Evolutionary conservation across 2,329 filamentous ascomycete species (phyloP).

Genomic region (Colletotrichum spaethianum): DNA sequence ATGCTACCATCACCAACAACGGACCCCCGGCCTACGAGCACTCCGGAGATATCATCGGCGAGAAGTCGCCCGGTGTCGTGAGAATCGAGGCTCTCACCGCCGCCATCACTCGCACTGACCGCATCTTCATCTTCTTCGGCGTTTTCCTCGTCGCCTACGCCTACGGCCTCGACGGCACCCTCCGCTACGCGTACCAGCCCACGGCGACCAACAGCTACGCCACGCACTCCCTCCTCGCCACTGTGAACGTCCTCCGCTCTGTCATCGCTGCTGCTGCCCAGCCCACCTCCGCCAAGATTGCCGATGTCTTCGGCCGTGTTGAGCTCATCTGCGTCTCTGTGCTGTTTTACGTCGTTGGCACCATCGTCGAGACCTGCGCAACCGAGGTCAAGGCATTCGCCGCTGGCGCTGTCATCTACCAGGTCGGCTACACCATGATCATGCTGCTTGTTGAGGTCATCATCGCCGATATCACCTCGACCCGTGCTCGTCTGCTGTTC

Average conservation of each 20-base stretch:
- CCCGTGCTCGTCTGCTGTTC: constrained; percentile 74
- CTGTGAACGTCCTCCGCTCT: constrained; percentile 69
- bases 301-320: constrained; percentile 74
- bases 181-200: constrained; percentile 70
- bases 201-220: constrained; percentile 65
- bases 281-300: constrained; percentile 71
- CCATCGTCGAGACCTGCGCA: constrained; percentile 69
- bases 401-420: constrained; percentile 72
- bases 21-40: not conserved
- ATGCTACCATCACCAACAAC: not conserved
- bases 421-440: constrained; percentile 74
- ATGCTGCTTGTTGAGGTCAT: constrained; percentile 75
- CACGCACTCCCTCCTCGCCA: constrained; percentile 69
- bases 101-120: constrained; percentile 66
- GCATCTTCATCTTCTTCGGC: constrained; percentile 70
- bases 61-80: constrained; percentile 67
- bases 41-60: constrained; percentile 42
- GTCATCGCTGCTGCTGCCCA: constrained; percentile 73
- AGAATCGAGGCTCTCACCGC: constrained; percentile 70
- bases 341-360: constrained; percentile 72
- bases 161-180: constrained; percentile 72
- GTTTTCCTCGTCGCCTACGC: constrained; percentile 76
- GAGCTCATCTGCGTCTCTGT: constrained; percentile 71
- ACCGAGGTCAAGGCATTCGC: constrained; percentile 65
- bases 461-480: constrained; percentile 74